Percentiles rank a stretch among this genome's conserved stretches.
phyloP scores from a whole-genome alignment of 495 filamentous ascomycete species.

The Aspergillus incahuasiensis region DNA sequence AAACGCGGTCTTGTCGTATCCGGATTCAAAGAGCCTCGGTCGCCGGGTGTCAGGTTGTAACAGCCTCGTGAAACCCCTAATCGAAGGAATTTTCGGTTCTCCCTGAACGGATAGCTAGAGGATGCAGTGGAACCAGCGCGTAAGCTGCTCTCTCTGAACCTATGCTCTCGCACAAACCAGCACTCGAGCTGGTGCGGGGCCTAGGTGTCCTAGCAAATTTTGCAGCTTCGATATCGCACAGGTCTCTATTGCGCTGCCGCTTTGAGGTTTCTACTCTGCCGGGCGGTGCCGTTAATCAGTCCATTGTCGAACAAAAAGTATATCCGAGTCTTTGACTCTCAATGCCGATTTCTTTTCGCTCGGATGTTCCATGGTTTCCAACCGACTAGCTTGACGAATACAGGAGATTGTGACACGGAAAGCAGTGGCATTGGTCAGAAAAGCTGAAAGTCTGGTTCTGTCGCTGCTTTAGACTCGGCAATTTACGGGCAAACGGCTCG shows the following conservation, averaged over 20 bases:
- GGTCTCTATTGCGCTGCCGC: neutral
- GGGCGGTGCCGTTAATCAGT: no score
- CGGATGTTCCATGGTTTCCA: neutral
- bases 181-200: neutral
- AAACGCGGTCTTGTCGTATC: no score
- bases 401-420: neutral
- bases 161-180: neutral
- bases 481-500: constrained; percentile 1
- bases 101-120: neutral
- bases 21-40: no score
- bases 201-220: neutral
- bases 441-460: neutral
- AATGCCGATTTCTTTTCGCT: neutral
- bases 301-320: no score
- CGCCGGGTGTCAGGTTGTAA: neutral
- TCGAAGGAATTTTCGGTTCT: neutral
- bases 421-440: constrained; percentile 1
- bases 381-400: neutral
- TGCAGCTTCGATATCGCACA: neutral
- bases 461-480: constrained; percentile 1
- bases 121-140: neutral
- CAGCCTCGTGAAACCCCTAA: neutral
- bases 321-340: neutral
- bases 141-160: neutral
- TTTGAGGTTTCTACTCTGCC: neutral